Conservation (phyloP, 306 rosid species). For the Inga oerstediana region DNA sequence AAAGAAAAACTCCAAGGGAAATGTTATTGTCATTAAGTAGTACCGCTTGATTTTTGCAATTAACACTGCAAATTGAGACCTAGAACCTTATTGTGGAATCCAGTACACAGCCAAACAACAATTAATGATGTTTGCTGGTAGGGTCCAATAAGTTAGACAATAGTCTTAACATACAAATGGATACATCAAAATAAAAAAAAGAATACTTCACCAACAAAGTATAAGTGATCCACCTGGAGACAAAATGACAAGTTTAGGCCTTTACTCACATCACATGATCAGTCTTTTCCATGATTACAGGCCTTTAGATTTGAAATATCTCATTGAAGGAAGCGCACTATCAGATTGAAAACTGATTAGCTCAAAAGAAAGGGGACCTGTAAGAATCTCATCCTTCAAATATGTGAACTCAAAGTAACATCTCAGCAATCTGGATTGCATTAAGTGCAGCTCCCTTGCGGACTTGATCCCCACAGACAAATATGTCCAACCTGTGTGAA, state of each 20-base stretch:
- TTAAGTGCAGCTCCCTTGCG: conserved; percentile 99
- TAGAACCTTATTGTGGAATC: neutral
- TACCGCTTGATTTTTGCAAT: neutral
- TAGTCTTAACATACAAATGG: neutral
- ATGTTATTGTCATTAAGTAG: neutral
- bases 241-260: neutral
- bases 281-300: neutral
- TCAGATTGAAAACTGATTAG: neutral
- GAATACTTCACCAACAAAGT: neutral
- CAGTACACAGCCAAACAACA: neutral
- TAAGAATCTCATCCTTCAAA: neutral
- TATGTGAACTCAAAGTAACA: neutral
- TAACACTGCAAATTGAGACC: neutral
- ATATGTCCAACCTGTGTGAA: conserved; percentile 70
- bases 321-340: neutral
- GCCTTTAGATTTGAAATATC: neutral
- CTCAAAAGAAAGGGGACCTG: neutral
- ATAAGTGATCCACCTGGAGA: neutral
- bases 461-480: conserved; percentile 96
- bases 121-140: neutral
- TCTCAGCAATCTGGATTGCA: conserved; percentile 48
- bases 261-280: neutral
- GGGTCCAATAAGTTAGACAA: neutral
- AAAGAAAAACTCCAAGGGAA: neutral
- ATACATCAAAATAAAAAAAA: neutral